A percentile compares a stretch with the other conserved stretches of the same genome.
These are phyloP conservation scores for Tilletia walkeri DNA, from an alignment of 1,284 basidiomycete genomes.

Conservation along the genomic window DNA sequence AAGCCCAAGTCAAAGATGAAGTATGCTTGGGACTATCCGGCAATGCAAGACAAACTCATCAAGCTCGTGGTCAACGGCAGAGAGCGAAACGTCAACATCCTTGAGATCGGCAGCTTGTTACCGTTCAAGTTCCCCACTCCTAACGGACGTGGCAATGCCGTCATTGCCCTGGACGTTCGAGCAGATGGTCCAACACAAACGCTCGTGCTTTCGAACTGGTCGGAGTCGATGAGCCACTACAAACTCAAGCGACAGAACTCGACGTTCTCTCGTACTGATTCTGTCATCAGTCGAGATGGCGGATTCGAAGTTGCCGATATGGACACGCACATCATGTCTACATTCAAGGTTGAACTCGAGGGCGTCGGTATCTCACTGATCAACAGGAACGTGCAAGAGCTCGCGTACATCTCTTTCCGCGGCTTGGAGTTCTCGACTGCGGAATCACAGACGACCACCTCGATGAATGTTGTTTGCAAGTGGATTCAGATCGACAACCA, in stretches of 20 bases:
- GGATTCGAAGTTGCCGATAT: slow-evolving; percentile 78
- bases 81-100: slow-evolving; percentile 79
- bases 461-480: slow-evolving; percentile 78
- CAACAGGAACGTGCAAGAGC: slow-evolving; percentile 82
- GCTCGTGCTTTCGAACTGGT: slow-evolving; percentile 82
- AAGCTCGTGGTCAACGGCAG: slow-evolving; percentile 66
- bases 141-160: slow-evolving; percentile 58
- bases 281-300: slow-evolving; percentile 63
- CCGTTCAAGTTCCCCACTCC: slow-evolving; percentile 73
- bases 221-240: slow-evolving; percentile 81
- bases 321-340: slow-evolving; percentile 70
- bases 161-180: slow-evolving; percentile 86
- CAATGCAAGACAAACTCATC: slow-evolving; percentile 78
- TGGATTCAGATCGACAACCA: slow-evolving; percentile 89
- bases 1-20: slow-evolving; percentile 64
- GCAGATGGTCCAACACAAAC: slow-evolving; percentile 86
- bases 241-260: slow-evolving; percentile 69
- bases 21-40: slow-evolving; percentile 95
- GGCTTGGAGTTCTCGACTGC: slow-evolving; percentile 81
- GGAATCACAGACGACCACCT: slow-evolving; percentile 76
- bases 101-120: slow-evolving; percentile 90
- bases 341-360: slow-evolving; percentile 74
- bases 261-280: slow-evolving; percentile 68
- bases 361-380: slow-evolving; percentile 91
- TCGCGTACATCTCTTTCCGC: slow-evolving; percentile 81